These are phyloP conservation scores for Cyclostephanos invisitatus DNA, from an alignment of 108 stramenopile genomes.

Conservation along the genomic window DNA sequence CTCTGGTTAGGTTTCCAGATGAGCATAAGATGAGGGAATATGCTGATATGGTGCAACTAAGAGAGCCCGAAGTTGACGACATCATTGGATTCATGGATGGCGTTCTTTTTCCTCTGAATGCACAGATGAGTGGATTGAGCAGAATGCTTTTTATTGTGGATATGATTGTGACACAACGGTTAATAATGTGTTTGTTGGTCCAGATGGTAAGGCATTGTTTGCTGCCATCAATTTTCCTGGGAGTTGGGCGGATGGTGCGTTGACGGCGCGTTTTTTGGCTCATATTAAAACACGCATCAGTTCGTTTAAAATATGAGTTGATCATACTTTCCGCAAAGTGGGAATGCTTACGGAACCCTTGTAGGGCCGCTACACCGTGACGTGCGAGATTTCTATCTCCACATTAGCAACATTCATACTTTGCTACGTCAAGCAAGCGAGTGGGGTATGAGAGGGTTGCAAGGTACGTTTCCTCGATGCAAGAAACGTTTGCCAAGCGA, in stretches of 20 bases:
- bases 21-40: conserved; percentile 13
- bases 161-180: conserved; percentile 17
- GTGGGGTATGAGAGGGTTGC: conserved; percentile 15
- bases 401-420: conserved; percentile 4
- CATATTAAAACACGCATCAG: neutral
- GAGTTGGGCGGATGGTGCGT: conserved; percentile 5
- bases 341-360: neutral
- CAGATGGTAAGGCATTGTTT: conserved; percentile 15
- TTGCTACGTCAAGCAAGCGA: conserved; percentile 11
- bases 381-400: conserved; percentile 4
- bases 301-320: neutral
- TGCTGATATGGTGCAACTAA: neutral
- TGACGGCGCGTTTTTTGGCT: conserved; percentile 1
- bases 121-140: neutral
- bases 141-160: conserved; percentile 10
- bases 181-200: conserved; percentile 16
- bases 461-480: conserved; percentile 13
- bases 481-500: no score
- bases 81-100: conserved; percentile 17
- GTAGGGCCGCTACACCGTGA: conserved; percentile 17
- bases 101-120: neutral
- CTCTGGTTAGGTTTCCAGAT: no score
- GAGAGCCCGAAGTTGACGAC: conserved; percentile 3
- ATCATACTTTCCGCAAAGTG: neutral
- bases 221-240: conserved; percentile 17